Conservation (phyloP, 768 basidiomycete genomes). For the Boletus rubropictus region DNA sequence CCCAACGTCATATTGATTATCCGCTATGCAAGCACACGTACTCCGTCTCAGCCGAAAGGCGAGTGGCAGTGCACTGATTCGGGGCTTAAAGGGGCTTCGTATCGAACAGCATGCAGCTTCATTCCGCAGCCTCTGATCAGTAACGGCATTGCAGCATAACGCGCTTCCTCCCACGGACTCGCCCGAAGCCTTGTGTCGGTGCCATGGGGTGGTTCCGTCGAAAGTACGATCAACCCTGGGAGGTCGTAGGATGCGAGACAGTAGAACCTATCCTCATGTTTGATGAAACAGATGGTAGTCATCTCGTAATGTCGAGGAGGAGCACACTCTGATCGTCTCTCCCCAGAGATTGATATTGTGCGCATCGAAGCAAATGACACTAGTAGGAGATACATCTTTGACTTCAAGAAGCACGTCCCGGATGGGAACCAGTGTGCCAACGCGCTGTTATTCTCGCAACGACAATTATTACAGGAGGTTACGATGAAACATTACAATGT, state of each 20-base stretch:
- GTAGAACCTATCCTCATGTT: conserved; percentile 64
- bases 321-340: conserved; percentile 3
- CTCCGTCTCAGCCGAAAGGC: background rate
- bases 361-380: conserved; percentile 49
- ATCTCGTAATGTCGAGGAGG: conserved; percentile 5
- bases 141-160: conserved; percentile 16
- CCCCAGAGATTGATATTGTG: conserved; percentile 53
- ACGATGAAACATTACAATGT: conserved; percentile 54
- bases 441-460: conserved; percentile 56
- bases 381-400: conserved; percentile 58
- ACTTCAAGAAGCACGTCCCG: conserved; percentile 43
- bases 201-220: conserved; percentile 43
- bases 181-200: conserved; percentile 12
- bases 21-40: background rate
- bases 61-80: conserved; percentile 22
- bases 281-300: conserved; percentile 51
- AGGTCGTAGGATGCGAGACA: conserved; percentile 62
- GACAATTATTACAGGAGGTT: conserved; percentile 56
- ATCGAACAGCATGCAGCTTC: conserved; percentile 12
- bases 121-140: conserved; percentile 10
- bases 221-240: conserved; percentile 59
- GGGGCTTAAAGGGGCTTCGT: conserved; percentile 10
- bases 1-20: conserved; percentile 11
- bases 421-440: conserved; percentile 43
- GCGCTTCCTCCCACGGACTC: conserved; percentile 12